Percentiles rank a stretch among this genome's conserved stretches.
These are phyloP conservation scores for Didymella lethalis DNA, from an alignment of 2,329 filamentous ascomycete genomes.

Conservation along the genomic window DNA sequence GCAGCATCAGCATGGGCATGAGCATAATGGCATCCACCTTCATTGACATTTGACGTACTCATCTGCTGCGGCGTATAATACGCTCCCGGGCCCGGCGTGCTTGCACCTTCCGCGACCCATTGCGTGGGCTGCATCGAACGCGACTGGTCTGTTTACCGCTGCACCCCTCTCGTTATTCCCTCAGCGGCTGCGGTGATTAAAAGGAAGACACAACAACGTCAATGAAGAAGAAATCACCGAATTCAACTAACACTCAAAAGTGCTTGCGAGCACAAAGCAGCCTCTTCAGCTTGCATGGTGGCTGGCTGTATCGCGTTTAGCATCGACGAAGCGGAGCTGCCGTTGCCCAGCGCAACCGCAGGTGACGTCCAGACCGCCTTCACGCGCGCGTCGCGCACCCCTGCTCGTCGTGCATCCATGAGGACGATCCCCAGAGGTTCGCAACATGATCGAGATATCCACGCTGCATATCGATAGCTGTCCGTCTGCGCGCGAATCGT, in stretches of 20 bases:
- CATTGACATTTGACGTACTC: constrained; percentile 38
- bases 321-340: constrained; percentile 29
- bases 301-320: constrained; percentile 45
- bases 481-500: constrained; percentile 2
- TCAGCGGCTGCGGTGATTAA: not conserved
- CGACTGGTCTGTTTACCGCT: constrained; percentile 1
- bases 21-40: not conserved
- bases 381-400: not conserved
- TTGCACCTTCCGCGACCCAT: constrained; percentile 48
- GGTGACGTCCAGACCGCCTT: constrained; percentile 32
- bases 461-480: constrained; percentile 13
- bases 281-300: constrained; percentile 29
- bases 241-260: constrained; percentile 12
- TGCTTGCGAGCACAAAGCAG: constrained; percentile 20
- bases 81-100: constrained; percentile 46
- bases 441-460: constrained; percentile 11
- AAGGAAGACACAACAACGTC: not conserved
- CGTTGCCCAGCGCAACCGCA: constrained; percentile 18
- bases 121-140: constrained; percentile 40
- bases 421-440: constrained; percentile 24
- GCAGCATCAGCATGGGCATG: constrained; percentile 2
- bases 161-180: not conserved
- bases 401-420: constrained; percentile 22
- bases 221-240: not conserved
- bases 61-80: constrained; percentile 51